These are phyloP conservation scores for Flueggea neowawraea DNA, from an alignment of 441 rosid genomes.

Conservation along the genomic window DNA sequence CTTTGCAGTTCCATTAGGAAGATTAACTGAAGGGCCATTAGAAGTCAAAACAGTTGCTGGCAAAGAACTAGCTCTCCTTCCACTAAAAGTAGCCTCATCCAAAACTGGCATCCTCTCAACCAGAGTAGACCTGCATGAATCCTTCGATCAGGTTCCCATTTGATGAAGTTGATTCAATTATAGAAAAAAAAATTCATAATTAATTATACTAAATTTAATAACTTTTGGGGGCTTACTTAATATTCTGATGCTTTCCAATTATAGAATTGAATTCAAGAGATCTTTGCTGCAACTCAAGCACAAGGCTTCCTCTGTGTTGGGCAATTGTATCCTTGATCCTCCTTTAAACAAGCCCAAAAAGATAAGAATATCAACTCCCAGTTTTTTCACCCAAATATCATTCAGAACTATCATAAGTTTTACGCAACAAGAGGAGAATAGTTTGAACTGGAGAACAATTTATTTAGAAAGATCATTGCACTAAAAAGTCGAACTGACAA, in stretches of 20 bases:
- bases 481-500: no score
- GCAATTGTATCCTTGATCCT: conserved; percentile 65
- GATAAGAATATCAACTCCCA: conserved; percentile 30
- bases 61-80: conserved; percentile 79
- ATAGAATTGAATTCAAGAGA: conserved; percentile 93
- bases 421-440: neutral
- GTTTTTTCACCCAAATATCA: conserved; percentile 26
- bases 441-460: no score
- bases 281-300: conserved; percentile 99
- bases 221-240: conserved; percentile 47
- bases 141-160: conserved; percentile 27
- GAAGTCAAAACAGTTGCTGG: conserved; percentile 65
- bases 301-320: conserved; percentile 83
- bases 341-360: conserved; percentile 32
- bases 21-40: conserved; percentile 48
- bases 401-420: conserved; percentile 5
- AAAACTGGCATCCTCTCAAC: conserved; percentile 99
- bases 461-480: no score
- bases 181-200: conserved; percentile 13
- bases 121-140: conserved; percentile 67
- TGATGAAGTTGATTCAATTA: conserved; percentile 7
- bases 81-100: conserved; percentile 95
- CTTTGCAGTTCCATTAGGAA: conserved; percentile 90
- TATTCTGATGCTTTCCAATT: conserved; percentile 82
- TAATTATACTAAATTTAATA: conserved; percentile 6